Evolutionary conservation across 2,329 filamentous ascomycete genomes (phyloP).

Genomic region (Paraphaeosphaeria minitans): DNA sequence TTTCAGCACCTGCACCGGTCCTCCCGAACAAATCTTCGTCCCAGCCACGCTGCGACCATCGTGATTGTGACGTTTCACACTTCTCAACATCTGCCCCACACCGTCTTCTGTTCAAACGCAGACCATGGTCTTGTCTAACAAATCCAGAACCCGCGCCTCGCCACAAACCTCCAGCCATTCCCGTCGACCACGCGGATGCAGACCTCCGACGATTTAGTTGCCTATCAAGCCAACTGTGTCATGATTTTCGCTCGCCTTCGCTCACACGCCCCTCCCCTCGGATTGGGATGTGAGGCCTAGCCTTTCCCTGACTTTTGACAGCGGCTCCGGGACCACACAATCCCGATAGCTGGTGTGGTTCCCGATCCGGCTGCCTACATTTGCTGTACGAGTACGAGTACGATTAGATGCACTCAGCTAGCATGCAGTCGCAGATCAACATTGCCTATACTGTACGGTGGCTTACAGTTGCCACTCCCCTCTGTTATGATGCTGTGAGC

Average conservation of each 20-base stretch:
- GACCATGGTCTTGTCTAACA: not conserved
- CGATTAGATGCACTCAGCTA: not conserved
- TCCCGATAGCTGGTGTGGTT: not conserved
- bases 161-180: not conserved
- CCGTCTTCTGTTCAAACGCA: not conserved
- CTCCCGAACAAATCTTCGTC: constrained; percentile 2
- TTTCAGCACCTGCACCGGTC: constrained; percentile 11
- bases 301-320: constrained; percentile 8
- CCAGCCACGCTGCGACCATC: constrained; percentile 5
- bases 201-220: constrained; percentile 1
- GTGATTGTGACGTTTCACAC: constrained; percentile 9
- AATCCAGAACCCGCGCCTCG: not conserved
- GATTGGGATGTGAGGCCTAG: constrained; percentile 5
- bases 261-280: constrained; percentile 4
- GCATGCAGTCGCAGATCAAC: not conserved
- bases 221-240: not conserved
- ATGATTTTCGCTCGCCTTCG: constrained; percentile 3
- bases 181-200: constrained; percentile 1
- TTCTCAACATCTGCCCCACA: not conserved
- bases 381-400: not conserved
- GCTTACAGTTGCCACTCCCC: not conserved
- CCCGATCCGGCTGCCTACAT: not conserved
- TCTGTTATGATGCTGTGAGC: not conserved
- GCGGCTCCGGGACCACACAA: constrained; percentile 2
- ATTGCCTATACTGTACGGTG: not conserved